Evolutionary conservation across 1,139 yeast genomes (phyloP), one percentile per base, ranked within the genome.

Genomic region (Pichia sp.): DNA sequence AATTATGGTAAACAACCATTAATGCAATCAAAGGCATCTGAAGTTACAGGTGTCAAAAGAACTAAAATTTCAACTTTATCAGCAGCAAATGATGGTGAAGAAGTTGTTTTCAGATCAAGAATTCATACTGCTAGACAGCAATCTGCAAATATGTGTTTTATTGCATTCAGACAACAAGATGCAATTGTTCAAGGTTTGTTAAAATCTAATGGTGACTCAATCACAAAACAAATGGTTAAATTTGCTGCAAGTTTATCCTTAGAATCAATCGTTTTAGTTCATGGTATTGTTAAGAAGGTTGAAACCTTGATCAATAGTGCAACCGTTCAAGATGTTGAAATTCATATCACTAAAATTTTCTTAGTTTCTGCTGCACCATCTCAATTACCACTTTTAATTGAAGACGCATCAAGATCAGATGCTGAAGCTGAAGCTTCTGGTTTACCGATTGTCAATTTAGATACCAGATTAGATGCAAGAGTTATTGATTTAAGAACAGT

Each of bases 401-500:
- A 93, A 75, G 99, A 93, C 71, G 98, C 99, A 44, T 77, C 90
- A 38, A 85, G 99, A 73, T 83, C 96, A 48, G 99, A 93, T 62
- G 90, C 88, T 50, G 96, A 90, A 68, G 97, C 98, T 47, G 96
- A 88, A 71, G 90, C 85, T 51, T 84, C 86, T 41, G 95, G 95
- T 18, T 80, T 91, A 62, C 98, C 97, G 48, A 86, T 88, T 45
- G 98, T 93, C 61, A 91, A 91, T 73, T 82, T 93, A 69, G 99
- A 95, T 73, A 95, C 99, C 45, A 83, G 99, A 70, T 80, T 93
- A 64, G 98, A 95, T 69, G 76, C 95, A 54, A 84, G 99, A 70
- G 96, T 91, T 51, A 90, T 93, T 70, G 99, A 93, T 68, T 79
- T 93, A 68, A 85, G 99, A 78, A 93, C 99, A 10, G 87, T 87